phyloP scores from a whole-genome alignment of 306 rosid genomes.

The Sophora flavescens region DNA sequence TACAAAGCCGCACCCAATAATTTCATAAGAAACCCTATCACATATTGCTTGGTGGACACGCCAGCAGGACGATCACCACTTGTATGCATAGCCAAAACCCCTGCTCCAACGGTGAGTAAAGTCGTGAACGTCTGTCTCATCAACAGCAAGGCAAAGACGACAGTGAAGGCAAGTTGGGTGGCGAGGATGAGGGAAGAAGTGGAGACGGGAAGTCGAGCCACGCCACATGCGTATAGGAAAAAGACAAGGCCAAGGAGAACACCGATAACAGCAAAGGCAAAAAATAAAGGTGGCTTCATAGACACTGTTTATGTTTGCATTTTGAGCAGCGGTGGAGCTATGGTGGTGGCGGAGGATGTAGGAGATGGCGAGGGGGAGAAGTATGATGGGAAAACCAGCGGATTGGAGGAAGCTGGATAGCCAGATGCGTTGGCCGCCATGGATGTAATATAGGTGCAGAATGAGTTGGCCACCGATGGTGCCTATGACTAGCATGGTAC shows the following conservation, averaged over 20 bases:
- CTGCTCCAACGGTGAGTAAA: constrained; percentile 68
- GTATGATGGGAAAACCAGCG: constrained; percentile 71
- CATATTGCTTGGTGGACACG: constrained; percentile 60
- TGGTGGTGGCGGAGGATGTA: constrained; percentile 58
- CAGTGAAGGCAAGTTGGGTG: constrained; percentile 28
- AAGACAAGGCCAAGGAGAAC: constrained; percentile 66
- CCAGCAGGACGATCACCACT: constrained; percentile 71
- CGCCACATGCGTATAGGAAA: constrained; percentile 74
- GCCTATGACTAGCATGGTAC: constrained; percentile 55
- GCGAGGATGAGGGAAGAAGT: constrained; percentile 61
- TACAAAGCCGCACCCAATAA: constrained; percentile 65
- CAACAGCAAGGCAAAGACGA: constrained; percentile 52
- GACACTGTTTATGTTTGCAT: constrained; percentile 13
- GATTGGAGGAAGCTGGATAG: constrained; percentile 66
- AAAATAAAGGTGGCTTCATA: constrained; percentile 55
- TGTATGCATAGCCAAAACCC: constrained; percentile 65
- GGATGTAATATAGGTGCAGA: constrained; percentile 76
- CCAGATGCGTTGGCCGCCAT: constrained; percentile 81
- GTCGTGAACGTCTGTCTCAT: constrained; percentile 71
- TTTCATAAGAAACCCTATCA: constrained; percentile 66
- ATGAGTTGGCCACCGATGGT: constrained; percentile 69
- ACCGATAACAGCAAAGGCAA: constrained; percentile 59
- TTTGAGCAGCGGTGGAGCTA: too few relatives aligned
- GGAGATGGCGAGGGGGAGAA: constrained; percentile 54
- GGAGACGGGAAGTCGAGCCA: constrained; percentile 67